A percentile compares a stretch with the other conserved stretches of the same genome.
Evolutionary conservation across 2,329 filamentous ascomycete species (phyloP).

Genomic region (Dactylellina cionopaga): DNA sequence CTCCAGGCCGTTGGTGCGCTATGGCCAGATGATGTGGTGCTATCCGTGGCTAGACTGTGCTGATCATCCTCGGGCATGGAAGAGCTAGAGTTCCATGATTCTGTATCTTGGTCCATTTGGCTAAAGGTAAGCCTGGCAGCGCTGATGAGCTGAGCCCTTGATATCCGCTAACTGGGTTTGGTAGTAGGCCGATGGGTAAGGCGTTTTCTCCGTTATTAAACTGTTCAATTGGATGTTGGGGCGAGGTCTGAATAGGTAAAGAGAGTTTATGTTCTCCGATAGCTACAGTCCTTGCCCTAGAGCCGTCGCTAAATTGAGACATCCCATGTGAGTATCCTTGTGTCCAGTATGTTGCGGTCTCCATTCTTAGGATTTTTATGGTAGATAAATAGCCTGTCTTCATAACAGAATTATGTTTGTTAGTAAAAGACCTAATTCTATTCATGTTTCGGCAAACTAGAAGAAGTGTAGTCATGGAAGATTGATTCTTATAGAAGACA

Average conservation of each 20-base stretch:
- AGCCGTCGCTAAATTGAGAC: not conserved
- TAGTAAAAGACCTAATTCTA: too few species aligned
- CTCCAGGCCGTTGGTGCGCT: constrained; percentile 7
- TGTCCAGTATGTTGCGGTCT: constrained; percentile 24
- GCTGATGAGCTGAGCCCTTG: constrained; percentile 2
- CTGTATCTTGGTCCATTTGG: constrained; percentile 21
- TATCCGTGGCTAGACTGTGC: constrained; percentile 34
- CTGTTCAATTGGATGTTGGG: constrained; percentile 43
- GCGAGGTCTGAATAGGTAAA: constrained; percentile 24
- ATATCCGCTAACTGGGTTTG: constrained; percentile 32
- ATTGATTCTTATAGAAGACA: too few species aligned
- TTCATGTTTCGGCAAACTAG: too few species aligned
- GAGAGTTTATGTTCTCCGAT: constrained; percentile 49
- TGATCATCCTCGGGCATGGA: constrained; percentile 43
- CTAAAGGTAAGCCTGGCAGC: constrained; percentile 23
- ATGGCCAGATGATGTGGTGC: constrained; percentile 19
- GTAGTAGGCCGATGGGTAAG: constrained; percentile 38
- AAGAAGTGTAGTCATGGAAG: too few species aligned
- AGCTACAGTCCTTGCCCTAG: constrained; percentile 31
- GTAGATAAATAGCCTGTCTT: not conserved
- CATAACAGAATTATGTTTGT: not conserved
- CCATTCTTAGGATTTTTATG: constrained; percentile 19
- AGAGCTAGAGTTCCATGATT: constrained; percentile 41
- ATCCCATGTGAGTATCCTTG: constrained; percentile 14
- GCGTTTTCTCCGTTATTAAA: constrained; percentile 37